Conservation (phyloP, 345 rosid genomes). For the Arabis alpina region DNA sequence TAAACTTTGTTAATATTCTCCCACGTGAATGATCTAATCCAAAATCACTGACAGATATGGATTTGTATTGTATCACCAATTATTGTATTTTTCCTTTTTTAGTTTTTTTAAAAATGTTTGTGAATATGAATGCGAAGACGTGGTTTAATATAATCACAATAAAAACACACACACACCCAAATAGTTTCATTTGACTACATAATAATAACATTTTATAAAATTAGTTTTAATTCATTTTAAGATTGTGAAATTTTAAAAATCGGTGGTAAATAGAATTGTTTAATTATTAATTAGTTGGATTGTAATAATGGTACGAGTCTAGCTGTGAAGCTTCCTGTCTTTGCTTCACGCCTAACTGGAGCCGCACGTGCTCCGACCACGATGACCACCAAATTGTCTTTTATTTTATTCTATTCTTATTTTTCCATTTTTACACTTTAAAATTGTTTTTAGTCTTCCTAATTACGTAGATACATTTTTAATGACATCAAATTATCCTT, state of each 20-base stretch:
- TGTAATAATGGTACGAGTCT: constrained; percentile 18
- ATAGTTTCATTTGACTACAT: background rate
- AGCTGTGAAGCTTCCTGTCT: constrained; percentile 42
- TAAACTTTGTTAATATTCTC: constrained; percentile 23
- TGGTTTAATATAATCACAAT: background rate
- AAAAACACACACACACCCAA: no score
- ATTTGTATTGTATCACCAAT: constrained; percentile 11
- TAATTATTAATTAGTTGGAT: constrained; percentile 14
- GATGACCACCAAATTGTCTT: constrained; percentile 20
- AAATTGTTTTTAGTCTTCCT: background rate
- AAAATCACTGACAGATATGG: constrained; percentile 38
- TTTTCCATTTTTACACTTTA: background rate
- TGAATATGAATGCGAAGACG: constrained; percentile 24
- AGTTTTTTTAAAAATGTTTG: background rate
- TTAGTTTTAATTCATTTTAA: background rate
- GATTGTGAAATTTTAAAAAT: background rate
- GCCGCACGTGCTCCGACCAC: constrained; percentile 50
- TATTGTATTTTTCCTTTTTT: background rate
- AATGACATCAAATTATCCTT: constrained; percentile 2
- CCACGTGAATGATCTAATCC: constrained; percentile 44
- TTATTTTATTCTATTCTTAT: background rate
- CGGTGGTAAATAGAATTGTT: constrained; percentile 3
- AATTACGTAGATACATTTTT: constrained; percentile 11
- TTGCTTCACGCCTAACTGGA: constrained; percentile 51
- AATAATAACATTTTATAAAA: no score